These are phyloP conservation scores for Rhodotorula sp. DNA, from an alignment of 1,284 basidiomycete genomes.

Conservation along the genomic window DNA sequence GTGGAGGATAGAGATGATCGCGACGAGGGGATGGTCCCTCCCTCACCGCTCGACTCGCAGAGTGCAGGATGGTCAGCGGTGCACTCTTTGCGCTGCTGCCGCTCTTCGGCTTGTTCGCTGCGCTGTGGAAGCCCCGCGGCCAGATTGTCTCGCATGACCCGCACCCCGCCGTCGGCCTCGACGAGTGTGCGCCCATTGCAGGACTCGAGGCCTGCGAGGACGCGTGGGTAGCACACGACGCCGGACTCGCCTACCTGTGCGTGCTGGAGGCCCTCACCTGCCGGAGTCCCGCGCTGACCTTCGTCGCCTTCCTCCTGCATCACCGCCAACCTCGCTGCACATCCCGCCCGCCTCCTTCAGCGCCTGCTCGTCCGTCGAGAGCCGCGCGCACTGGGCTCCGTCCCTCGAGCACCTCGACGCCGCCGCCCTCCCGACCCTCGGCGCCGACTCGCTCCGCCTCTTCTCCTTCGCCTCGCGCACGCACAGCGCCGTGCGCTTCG, in stretches of 20 bases:
- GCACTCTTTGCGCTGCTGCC: background rate
- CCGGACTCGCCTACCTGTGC: constrained; percentile 29
- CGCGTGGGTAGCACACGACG: constrained; percentile 27
- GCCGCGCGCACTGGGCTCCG: constrained; percentile 63
- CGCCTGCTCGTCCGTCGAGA: constrained; percentile 62
- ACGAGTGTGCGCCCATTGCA: constrained; percentile 7
- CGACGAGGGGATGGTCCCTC: too few relatives aligned
- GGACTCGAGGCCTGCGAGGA: constrained; percentile 32
- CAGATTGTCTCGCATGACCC: constrained; percentile 9
- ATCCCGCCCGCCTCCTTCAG: background rate
- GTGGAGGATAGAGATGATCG: too few relatives aligned
- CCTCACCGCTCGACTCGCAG: background rate
- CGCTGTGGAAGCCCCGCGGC: constrained; percentile 1
- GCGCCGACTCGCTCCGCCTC: constrained; percentile 64
- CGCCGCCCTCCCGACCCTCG: constrained; percentile 36
- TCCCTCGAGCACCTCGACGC: constrained; percentile 51
- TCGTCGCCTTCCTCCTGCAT: background rate
- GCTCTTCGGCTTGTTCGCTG: background rate
- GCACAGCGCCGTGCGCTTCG: constrained; percentile 9
- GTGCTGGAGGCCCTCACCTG: background rate
- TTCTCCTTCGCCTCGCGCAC: constrained; percentile 53
- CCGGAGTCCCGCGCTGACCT: background rate
- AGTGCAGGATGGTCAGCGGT: background rate
- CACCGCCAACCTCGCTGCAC: background rate
- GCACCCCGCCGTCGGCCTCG: constrained; percentile 16